These are phyloP conservation scores for Alternaria consortialis DNA, from an alignment of 2,329 filamentous ascomycete species.

Conservation along the genomic window DNA sequence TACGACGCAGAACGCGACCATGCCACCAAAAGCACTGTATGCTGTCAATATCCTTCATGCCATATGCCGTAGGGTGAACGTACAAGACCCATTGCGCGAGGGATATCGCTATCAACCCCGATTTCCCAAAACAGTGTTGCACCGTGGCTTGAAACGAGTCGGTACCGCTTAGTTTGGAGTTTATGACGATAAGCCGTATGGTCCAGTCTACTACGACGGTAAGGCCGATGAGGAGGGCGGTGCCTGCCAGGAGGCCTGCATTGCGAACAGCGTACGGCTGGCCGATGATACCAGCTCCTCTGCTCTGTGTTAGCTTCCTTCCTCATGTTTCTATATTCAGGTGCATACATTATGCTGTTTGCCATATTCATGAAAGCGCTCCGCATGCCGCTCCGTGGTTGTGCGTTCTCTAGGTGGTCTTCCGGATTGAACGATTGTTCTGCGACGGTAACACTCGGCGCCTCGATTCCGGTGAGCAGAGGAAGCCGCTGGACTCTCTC, in stretches of 20 bases:
- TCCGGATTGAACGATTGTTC: constrained; percentile 64
- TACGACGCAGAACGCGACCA: constrained; percentile 98
- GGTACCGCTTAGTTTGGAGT: constrained; percentile 93
- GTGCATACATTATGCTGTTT: constrained; percentile 84
- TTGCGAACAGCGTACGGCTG: constrained; percentile 97
- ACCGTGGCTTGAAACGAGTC: constrained; percentile 96
- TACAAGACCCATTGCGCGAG: constrained; percentile 94
- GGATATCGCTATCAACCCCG: constrained; percentile 87
- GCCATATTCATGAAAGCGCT: constrained; percentile 99
- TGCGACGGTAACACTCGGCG: constrained; percentile 78
- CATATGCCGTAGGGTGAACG: constrained; percentile 26
- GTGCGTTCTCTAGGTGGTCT: constrained; percentile 66
- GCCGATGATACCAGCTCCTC: constrained; percentile 72
- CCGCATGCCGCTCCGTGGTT: constrained; percentile 84
- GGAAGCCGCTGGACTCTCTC: constrained; percentile 66
- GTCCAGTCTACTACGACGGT: constrained; percentile 96
- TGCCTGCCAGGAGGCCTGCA: constrained; percentile 83
- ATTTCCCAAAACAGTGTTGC: constrained; percentile 90
- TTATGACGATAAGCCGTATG: constrained; percentile 94
- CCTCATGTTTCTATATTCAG: accelerated
- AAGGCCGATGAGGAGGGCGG: constrained; percentile 78
- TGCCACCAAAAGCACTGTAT: constrained; percentile 85
- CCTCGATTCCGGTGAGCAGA: constrained; percentile 83
- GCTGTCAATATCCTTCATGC: constrained; percentile 30
- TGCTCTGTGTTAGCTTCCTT: constrained; percentile 34